phyloP scores from a whole-genome alignment of 306 rosid species.

The Acacia melanoxylon region DNA sequence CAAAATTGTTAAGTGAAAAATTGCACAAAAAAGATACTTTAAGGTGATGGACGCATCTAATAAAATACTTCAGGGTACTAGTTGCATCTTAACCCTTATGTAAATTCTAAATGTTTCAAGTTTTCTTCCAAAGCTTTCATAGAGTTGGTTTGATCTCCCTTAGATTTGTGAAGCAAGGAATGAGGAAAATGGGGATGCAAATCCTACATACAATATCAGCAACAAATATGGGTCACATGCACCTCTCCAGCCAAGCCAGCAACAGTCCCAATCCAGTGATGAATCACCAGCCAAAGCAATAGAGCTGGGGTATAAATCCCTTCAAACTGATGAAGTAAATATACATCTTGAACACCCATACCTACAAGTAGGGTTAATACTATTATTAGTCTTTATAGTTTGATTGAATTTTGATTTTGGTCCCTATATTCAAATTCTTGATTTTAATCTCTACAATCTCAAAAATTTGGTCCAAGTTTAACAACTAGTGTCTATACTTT shows the following conservation, averaged over 20 bases:
- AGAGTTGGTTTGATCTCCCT: constrained; percentile 10
- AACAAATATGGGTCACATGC: constrained; percentile 46
- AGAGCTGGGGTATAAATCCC: constrained; percentile 59
- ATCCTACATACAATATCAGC: constrained; percentile 34
- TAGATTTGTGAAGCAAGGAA: constrained; percentile 57
- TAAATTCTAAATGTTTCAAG: constrained; percentile 14
- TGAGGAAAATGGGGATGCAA: constrained; percentile 38
- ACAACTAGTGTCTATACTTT: too few relatives aligned
- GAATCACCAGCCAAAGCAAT: constrained; percentile 46
- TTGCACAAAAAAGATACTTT: too few relatives aligned
- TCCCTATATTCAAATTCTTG: too few relatives aligned
- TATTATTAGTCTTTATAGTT: too few relatives aligned
- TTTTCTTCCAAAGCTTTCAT: constrained; percentile 14
- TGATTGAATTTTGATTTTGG: too few relatives aligned
- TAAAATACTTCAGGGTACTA: too few relatives aligned
- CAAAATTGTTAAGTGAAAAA: too few relatives aligned
- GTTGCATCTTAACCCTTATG: not conserved
- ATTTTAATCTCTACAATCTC: too few relatives aligned
- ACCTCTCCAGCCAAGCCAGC: constrained; percentile 75
- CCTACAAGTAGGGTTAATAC: too few relatives aligned
- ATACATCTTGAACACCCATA: not conserved
- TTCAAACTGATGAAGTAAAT: constrained; percentile 24
- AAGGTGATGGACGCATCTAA: too few relatives aligned
- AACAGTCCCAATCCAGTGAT: constrained; percentile 51
- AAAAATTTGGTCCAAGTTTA: too few relatives aligned